A percentile compares a stretch with the other conserved stretches of the same genome.
These are phyloP conservation scores for Actinomortierella wolfii DNA, from an alignment of 371 early-diverging fungal species.

Conservation along the genomic window DNA sequence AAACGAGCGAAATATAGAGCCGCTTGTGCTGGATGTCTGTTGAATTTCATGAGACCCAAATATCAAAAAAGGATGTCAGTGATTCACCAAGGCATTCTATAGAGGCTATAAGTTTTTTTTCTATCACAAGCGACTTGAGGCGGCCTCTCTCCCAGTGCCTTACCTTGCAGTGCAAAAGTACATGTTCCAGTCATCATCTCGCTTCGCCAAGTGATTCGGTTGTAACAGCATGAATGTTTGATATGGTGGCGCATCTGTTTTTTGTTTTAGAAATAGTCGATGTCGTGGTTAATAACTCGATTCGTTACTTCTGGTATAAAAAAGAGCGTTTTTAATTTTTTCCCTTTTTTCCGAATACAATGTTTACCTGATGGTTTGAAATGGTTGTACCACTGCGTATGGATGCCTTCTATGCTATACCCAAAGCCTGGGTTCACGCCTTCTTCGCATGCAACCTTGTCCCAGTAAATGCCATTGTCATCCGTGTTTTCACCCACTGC, in stretches of 20 bases:
- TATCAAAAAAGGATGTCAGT: no score
- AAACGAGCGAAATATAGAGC: constrained; percentile 28
- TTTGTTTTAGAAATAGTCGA: background rate
- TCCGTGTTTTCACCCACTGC: constrained; percentile 4
- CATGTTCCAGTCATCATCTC: constrained; percentile 19
- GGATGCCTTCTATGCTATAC: constrained; percentile 15
- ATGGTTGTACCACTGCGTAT: constrained; percentile 10
- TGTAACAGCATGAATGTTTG: constrained; percentile 22
- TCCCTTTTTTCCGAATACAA: background rate
- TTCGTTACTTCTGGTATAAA: no score
- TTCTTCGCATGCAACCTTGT: constrained; percentile 17
- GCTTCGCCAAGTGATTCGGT: constrained; percentile 21
- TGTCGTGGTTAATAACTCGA: no score
- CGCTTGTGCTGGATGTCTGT: constrained; percentile 19
- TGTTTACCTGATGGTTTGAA: constrained; percentile 1
- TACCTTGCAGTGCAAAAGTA: constrained; percentile 22
- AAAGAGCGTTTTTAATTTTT: no score
- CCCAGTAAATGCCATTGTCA: constrained; percentile 16
- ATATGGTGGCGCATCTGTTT: constrained; percentile 6
- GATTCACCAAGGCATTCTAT: no score
- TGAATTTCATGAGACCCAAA: no score
- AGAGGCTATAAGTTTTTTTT: no score
- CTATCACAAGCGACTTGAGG: no score
- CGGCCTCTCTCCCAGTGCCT: no score
- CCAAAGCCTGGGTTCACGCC: constrained; percentile 12